Evolutionary conservation across 2,329 filamentous ascomycete species (phyloP), one percentile per base, ranked within the genome.

Genomic region (Hymenoscyphus fructigenus): DNA sequence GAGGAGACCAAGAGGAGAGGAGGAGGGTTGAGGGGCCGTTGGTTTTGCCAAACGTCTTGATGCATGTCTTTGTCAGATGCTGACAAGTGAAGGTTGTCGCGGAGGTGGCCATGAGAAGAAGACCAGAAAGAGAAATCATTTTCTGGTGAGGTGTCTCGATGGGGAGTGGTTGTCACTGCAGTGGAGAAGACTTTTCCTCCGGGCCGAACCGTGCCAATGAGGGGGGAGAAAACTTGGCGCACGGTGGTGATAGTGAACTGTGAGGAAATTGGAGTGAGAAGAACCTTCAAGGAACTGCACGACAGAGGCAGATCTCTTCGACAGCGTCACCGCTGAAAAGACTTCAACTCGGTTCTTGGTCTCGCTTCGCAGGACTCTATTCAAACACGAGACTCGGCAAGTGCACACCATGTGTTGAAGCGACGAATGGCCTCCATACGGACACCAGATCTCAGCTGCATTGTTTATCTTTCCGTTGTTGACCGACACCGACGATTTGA

Each of bases 201-300:
- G 47, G 47, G 47, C 47, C 23, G 47, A 53, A 53, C 47, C 47
- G 47, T 53, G 47, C 47, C 47, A 53, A 53, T 53, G 44, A 53
- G 47, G 20, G 17, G 17, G 1, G 9, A 47, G 41, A 23, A 47
- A 12, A 20, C 7, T n/a, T 23, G 5, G 17, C 20, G 47, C 47
- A 53, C 47, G 47, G 47, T 53, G 10, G 47, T 53, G 47, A 26
- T 10, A 53, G 47, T 23, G 47, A 53, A 53, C 47, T 26, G 47
- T 53, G 36, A 38, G 36, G 36, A 38, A 38, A 38, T 53, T 23
- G 10, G 23, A 14, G 44, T 50, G 44, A 20, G 44, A 50, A 50
- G 44, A 53, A 53, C 26, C 10, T 3, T 38, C 36, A 38, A 15
- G 36, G 36, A 23, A 53, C 20, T 53, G 47, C 47, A 53, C n/a